phyloP scores from a whole-genome alignment of 495 filamentous ascomycete species.

The Viridothelium virens region DNA sequence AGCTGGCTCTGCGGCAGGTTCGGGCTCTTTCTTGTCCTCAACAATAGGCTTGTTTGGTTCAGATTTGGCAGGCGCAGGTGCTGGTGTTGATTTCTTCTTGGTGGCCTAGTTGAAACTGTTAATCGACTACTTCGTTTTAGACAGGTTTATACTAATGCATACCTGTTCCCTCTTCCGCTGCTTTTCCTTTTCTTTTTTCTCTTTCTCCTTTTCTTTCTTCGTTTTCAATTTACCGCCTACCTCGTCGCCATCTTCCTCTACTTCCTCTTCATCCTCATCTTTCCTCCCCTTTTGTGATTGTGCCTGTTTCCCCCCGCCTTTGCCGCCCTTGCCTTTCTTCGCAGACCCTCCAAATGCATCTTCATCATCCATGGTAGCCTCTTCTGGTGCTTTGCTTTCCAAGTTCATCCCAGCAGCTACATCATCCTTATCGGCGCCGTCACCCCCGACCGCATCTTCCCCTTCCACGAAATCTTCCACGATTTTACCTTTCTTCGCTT shows the following conservation, averaged over 20 bases:
- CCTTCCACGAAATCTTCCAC: conserved; percentile 66
- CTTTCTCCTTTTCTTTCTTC: conserved; percentile 95
- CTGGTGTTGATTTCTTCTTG: conserved; percentile 56
- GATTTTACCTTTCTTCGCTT: conserved; percentile 77
- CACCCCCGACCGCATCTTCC: conserved; percentile 49
- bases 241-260: conserved; percentile 48
- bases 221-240: conserved; percentile 65
- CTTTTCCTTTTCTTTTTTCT: conserved; percentile 89
- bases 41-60: conserved; percentile 36
- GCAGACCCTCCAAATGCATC: conserved; percentile 63
- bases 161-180: conserved; percentile 82
- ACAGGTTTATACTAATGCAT: conserved; percentile 37
- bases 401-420: conserved; percentile 37
- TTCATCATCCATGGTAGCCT: conserved; percentile 79
- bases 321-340: conserved; percentile 49
- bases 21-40: conserved; percentile 39
- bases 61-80: conserved; percentile 38
- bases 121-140: not conserved
- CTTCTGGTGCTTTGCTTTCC: conserved; percentile 66
- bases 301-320: conserved; percentile 21
- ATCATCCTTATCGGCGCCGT: conserved; percentile 32
- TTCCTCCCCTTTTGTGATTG: conserved; percentile 36
- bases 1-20: conserved; percentile 20
- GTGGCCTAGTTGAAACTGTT: conserved; percentile 43
- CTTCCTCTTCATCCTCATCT: conserved; percentile 38